Percentiles rank a stretch among this genome's conserved stretches.
Evolutionary conservation across 345 rosid genomes (phyloP).

Genomic region (Garcia nutans): DNA sequence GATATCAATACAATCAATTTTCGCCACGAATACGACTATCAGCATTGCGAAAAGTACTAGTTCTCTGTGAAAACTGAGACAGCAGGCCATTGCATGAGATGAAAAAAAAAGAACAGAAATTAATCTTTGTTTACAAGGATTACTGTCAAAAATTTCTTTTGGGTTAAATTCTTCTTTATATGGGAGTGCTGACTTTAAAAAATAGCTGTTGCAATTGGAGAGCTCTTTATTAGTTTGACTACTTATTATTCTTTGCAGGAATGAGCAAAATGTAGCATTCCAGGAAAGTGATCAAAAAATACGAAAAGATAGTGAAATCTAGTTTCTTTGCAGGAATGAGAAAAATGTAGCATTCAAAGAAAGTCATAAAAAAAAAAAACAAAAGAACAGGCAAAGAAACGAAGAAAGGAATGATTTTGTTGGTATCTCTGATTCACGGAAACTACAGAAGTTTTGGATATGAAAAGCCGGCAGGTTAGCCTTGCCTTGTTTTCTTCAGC

Average conservation of each 20-base stretch:
- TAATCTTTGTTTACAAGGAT: not conserved
- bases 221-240: no score
- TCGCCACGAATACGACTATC: slow-evolving; percentile 9
- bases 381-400: not conserved
- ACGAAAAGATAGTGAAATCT: no score
- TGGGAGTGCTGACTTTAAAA: no score
- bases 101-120: not conserved
- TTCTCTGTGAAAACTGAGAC: slow-evolving; percentile 3
- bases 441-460: not conserved
- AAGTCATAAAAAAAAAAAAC: no score
- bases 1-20: slow-evolving; percentile 30
- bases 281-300: not conserved
- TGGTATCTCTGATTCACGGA: not conserved
- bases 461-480: not conserved
- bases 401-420: not conserved
- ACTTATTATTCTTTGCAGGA: not conserved
- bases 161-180: no score
- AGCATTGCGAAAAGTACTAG: slow-evolving; percentile 2
- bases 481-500: not conserved
- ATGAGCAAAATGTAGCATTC: not conserved
- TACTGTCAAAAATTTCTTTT: not conserved
- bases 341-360: no score
- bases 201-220: no score
- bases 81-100: slow-evolving; percentile 27
- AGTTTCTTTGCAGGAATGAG: no score